phyloP scores from a whole-genome alignment of 257 asterid genomes.

The Solanum lignicaule region DNA sequence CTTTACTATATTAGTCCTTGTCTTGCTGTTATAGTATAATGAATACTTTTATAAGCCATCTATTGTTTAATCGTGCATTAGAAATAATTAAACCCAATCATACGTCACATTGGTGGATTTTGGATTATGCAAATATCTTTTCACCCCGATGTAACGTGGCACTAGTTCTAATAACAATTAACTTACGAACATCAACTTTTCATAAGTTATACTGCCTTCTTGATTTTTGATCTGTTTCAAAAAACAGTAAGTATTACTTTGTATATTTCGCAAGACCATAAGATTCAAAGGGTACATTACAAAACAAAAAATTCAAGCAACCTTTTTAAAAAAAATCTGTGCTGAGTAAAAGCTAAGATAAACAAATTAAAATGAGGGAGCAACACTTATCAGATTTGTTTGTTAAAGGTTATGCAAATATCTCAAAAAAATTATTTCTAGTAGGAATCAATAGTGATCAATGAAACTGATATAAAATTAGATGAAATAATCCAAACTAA shows the following conservation, averaged over 20 bases:
- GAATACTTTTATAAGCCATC: not conserved
- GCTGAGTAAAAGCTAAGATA: not conserved
- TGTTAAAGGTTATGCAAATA: not conserved
- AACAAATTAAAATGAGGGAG: not conserved
- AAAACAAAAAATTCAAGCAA: too few relatives aligned
- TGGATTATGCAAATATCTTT: not conserved
- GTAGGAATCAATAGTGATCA: not conserved
- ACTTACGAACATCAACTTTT: not conserved
- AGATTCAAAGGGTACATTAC: not conserved
- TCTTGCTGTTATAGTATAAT: not conserved
- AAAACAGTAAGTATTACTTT: not conserved
- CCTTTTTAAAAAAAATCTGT: not conserved
- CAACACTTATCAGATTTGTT: not conserved
- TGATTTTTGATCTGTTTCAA: not conserved
- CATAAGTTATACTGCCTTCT: not conserved
- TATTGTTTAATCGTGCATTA: not conserved
- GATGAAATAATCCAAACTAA: not conserved
- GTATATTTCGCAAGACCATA: not conserved
- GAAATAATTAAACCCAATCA: not conserved
- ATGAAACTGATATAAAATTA: not conserved
- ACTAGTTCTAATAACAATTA: not conserved
- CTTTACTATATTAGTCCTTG: not conserved
- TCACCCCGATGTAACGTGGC: not conserved
- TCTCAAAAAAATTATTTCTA: not conserved
- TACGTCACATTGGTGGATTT: not conserved